Percentiles rank a stretch among this genome's conserved stretches.
These are phyloP conservation scores for Xylaria sp. DNA, from an alignment of 2,329 filamentous ascomycete genomes.

Conservation along the genomic window DNA sequence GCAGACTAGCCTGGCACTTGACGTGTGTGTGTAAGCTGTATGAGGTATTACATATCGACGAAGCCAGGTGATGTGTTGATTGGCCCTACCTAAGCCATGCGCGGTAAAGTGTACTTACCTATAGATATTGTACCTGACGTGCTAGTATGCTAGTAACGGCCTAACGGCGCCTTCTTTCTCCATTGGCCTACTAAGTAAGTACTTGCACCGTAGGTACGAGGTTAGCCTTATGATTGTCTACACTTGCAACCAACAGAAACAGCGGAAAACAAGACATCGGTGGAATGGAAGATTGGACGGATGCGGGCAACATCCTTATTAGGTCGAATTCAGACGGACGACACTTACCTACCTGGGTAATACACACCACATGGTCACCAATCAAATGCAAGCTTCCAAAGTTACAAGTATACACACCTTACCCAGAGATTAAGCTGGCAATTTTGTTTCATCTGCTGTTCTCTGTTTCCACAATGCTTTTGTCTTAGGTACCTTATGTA, in stretches of 20 bases:
- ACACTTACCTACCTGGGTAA: not conserved
- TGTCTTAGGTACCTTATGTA: not conserved
- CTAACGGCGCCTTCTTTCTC: conserved; percentile 1
- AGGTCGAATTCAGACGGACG: not conserved
- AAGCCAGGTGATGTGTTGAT: conserved; percentile 4
- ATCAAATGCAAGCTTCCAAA: too few relatives aligned
- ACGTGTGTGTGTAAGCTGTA: not conserved
- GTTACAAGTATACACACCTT: conserved; percentile 6
- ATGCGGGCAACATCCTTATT: conserved; percentile 33
- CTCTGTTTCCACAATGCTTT: conserved; percentile 8
- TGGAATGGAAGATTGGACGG: conserved; percentile 13
- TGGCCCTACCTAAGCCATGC: conserved; percentile 9
- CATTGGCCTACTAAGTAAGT: too few relatives aligned
- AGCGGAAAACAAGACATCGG: conserved; percentile 27
- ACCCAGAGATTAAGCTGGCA: conserved; percentile 12
- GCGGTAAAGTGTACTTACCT: conserved; percentile 15
- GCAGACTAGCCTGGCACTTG: not conserved
- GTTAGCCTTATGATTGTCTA: conserved; percentile 1
- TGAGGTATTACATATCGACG: conserved; percentile 3
- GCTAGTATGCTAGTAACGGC: not conserved
- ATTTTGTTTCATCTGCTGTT: conserved; percentile 13
- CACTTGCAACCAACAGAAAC: conserved; percentile 3
- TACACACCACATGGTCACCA: not conserved
- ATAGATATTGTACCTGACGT: not conserved
- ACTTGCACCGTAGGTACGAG: too few relatives aligned